Conservation (phyloP, 257 asterid genomes). For the Nyctanthes arbortristis region DNA sequence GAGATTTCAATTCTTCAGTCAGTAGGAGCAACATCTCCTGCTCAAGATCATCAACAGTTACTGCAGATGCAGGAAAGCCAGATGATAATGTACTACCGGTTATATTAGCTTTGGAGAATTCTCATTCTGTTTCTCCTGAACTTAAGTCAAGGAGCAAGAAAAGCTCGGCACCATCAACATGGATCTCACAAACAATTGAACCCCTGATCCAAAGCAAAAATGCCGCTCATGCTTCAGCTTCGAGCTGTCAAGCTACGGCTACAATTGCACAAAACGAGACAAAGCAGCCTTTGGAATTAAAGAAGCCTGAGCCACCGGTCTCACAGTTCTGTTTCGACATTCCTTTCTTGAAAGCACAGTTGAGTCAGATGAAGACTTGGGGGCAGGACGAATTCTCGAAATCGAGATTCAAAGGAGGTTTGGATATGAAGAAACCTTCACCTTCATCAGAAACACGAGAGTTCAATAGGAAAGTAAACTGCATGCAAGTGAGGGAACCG, state of each 20-base stretch:
- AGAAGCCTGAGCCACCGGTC: slow-evolving; percentile 1
- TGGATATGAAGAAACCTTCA: background rate
- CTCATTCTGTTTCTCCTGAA: slow-evolving; percentile 34
- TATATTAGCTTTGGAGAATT: slow-evolving; percentile 65
- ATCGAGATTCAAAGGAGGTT: background rate
- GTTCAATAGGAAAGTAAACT: background rate
- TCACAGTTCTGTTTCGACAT: slow-evolving; percentile 58
- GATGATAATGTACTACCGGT: slow-evolving; percentile 48
- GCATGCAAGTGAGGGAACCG: background rate
- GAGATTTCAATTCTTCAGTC: slow-evolving; percentile 7
- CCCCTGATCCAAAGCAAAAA: background rate
- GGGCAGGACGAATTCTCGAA: background rate
- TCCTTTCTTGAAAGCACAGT: slow-evolving; percentile 62
- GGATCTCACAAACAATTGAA: background rate
- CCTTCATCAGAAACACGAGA: background rate
- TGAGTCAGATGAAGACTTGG: slow-evolving; percentile 45
- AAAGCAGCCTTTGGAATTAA: background rate
- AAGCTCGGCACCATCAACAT: slow-evolving; percentile 16
- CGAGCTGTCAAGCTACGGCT: background rate
- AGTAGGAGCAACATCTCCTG: background rate
- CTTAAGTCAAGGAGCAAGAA: slow-evolving; percentile 53
- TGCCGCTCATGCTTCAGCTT: background rate
- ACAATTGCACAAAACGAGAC: background rate
- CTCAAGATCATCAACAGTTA: background rate
- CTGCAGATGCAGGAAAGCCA: slow-evolving; percentile 5